Percentiles rank a stretch among this genome's conserved stretches.
phyloP scores from a whole-genome alignment of 164 flowering plant genomes.

The Macadamia integrifolia region DNA sequence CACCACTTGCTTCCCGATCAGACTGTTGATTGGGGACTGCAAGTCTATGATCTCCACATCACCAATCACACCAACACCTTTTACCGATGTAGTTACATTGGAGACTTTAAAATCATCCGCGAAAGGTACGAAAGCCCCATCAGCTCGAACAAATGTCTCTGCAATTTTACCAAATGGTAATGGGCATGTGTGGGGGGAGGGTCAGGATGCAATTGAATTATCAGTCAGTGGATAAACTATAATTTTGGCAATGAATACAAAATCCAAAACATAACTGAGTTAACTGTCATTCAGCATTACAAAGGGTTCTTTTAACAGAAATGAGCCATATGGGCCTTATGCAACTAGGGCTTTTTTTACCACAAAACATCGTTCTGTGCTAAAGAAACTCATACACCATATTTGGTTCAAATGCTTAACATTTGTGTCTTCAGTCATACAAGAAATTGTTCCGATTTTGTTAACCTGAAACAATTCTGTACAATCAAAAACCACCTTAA shows the following conservation, averaged over 20 bases:
- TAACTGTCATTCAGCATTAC: not conserved
- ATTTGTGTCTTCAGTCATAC: not conserved
- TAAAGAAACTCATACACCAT: too few relatives aligned
- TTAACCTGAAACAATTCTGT: too few relatives aligned
- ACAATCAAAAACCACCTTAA: too few relatives aligned
- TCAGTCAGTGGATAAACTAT: not conserved
- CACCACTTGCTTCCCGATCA: conserved; percentile 77
- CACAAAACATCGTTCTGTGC: too few relatives aligned
- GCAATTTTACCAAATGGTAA: conserved; percentile 26
- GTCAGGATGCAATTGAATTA: conserved; percentile 19
- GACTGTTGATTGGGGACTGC: conserved; percentile 68
- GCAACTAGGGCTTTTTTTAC: too few relatives aligned
- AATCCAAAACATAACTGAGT: too few relatives aligned
- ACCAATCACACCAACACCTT: conserved; percentile 82
- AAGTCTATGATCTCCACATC: conserved; percentile 65
- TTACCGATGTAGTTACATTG: conserved; percentile 59
- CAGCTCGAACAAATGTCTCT: conserved; percentile 96
- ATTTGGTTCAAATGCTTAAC: too few relatives aligned
- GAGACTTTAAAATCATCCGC: conserved; percentile 69
- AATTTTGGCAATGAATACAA: not conserved
- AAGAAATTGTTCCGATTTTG: not conserved
- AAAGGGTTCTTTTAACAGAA: too few relatives aligned
- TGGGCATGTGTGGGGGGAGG: conserved; percentile 13
- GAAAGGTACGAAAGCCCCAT: conserved; percentile 93
- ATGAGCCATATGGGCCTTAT: too few relatives aligned